These are phyloP conservation scores for Ophiostoma fasciatum DNA, from an alignment of 2,329 filamentous ascomycete genomes.

Conservation along the genomic window DNA sequence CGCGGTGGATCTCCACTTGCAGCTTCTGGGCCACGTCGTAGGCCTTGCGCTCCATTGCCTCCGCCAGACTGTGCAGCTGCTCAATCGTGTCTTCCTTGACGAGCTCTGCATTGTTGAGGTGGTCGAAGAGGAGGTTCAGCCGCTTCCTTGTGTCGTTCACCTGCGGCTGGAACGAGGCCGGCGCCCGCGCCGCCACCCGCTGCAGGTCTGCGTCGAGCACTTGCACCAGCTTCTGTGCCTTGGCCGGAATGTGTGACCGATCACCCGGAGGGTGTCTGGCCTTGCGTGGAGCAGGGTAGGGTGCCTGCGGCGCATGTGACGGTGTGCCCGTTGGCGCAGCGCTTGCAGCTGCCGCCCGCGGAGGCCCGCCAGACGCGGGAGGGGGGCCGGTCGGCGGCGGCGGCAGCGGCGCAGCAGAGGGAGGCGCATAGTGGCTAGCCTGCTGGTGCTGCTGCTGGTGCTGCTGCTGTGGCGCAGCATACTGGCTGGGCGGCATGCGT, in stretches of 20 bases:
- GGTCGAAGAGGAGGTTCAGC: conserved; percentile 85
- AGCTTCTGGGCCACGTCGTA: conserved; percentile 52
- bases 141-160: conserved; percentile 91
- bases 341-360: conserved; percentile 19
- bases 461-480: conserved; percentile 23
- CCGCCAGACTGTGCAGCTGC: conserved; percentile 47
- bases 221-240: conserved; percentile 65
- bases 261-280: conserved; percentile 69
- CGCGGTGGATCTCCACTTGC: conserved; percentile 60
- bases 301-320: too few species aligned
- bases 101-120: conserved; percentile 89
- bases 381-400: conserved; percentile 22
- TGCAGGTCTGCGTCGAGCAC: conserved; percentile 74
- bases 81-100: conserved; percentile 65
- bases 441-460: conserved; percentile 11
- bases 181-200: conserved; percentile 72
- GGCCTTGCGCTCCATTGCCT: conserved; percentile 52
- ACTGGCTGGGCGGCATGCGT: conserved; percentile 34
- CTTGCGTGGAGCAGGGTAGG: conserved; percentile 42
- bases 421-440: conserved; percentile 43
- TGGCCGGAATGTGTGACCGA: conserved; percentile 70
- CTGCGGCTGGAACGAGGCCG: conserved; percentile 71
- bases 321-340: too few species aligned
- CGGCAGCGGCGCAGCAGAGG: too few species aligned
- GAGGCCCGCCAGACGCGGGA: conserved; percentile 18